Evolutionary conservation across 2,329 filamentous ascomycete genomes (phyloP), one percentile per base, ranked within the genome.

Genomic region (Nigrospora sphaerica): DNA sequence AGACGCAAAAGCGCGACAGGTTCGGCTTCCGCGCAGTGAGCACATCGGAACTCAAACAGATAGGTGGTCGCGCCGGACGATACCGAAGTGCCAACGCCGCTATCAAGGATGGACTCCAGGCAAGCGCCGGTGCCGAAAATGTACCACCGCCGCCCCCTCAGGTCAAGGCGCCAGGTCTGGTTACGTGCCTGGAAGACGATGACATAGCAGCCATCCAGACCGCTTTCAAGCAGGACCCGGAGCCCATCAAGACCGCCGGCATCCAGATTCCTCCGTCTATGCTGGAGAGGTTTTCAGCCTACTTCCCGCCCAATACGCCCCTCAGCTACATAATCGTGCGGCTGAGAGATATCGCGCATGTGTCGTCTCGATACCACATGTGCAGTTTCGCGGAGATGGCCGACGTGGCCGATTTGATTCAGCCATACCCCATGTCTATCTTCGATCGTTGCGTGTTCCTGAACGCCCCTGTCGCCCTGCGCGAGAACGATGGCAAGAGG

Each of bases 1-100:
- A 84, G 1, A 76, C 83, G 2, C 69, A 74, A 49, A 98, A 96
- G 63, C 85, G 77, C 53, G 78, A 90, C 51, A 85, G 85, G 1
- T 59, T 54, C 1, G 66, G 70, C 6, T 73, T 76, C 31, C 71
- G 80, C 14, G 67, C 73, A 4, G 72, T 98, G 19, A 70, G 75
- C 1, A 73, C 86, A 3, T 85, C 90, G 0, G 88, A 96, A 54
- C 75, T 96, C 57, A 96, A 95, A 65, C 93, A 98, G 62, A 98
- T 98, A 58, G 93, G 83, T 42, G 93, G 93, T 16, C 83, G 93
- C 54, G 93, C 93, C 12, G 93, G 93, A 28, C 84, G 93, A 39
- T 98, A 84, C 65, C 83, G 84, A 47, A 84, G 85, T 28, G 88
- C 88, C 3, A 71, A 75, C 28, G 75, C 86, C 58, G 73, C 75